Base-by-base conservation (phyloP, 2,329 filamentous ascomycete genomes). In the Xylaria arbuscula region DNA sequence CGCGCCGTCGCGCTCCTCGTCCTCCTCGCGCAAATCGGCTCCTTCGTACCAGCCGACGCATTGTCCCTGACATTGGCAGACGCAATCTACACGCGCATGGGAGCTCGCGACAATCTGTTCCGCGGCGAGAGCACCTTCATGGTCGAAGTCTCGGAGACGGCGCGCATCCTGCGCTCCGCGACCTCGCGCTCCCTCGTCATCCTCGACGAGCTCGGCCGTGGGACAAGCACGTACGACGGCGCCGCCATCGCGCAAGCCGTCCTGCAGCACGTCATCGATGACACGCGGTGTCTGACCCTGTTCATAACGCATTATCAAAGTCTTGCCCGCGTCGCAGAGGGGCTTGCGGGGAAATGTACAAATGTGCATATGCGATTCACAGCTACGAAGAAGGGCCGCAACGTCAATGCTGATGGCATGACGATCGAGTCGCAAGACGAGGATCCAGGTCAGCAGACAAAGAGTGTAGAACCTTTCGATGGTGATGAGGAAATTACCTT, bases 291-390 rank as follows among this genome's bases (percentile, higher is more conserved):
- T 70, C 85, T 98, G 55, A 97, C 93, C 6, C 85, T 99, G 50
- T 99, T 99, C 83, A 97, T 99, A 79, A 99, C 96, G 3, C 96
- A 99, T 81, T 99, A 99, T 80, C 96, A 99, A 81, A 91, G 90
- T 72, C 87, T 99, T 0, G 89, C 90, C 10, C 83, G 84, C 55
- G 86, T 97, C 70, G 91, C 90, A 10, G 87, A 89, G 32, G 89
- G 88, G 1, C 92, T 97, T 67, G 83, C 84, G 15, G 83, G 86
- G 2, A 78, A 80, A 1, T 91, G 98, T 73, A 89, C 86, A 74
- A 98, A 98, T 78, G 93, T 98, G 55, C 96, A 99, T 78, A 98
- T 99, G 95, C 89, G 88, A 60, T 99, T 99, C 80, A 89, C 87
- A 3, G 80, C 81, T 10, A 77, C 79, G 22, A 77, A 73, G 62